Conservation (phyloP, 73 alveolate species). For the Tetrahymena thermophila region DNA sequence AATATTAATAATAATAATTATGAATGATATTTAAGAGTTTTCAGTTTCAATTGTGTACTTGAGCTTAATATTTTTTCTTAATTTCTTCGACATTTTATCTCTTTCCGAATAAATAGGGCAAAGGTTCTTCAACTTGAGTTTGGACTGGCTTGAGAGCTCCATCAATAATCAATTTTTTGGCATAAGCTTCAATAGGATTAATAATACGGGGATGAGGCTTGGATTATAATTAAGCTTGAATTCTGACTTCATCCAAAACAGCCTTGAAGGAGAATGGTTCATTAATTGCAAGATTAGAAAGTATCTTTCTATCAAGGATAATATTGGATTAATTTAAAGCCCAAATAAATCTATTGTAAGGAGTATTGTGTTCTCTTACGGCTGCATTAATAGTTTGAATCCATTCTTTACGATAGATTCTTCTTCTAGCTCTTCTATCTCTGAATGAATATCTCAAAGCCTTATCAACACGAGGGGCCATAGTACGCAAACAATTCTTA, state of each 20-base stretch:
- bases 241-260: constrained; percentile 64
- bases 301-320: constrained; percentile 65
- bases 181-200: background rate
- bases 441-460: constrained; percentile 60
- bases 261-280: constrained; percentile 80
- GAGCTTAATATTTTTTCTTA: background rate
- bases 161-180: background rate
- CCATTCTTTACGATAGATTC: constrained; percentile 62
- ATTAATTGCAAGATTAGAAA: constrained; percentile 60
- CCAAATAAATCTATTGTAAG: constrained; percentile 58
- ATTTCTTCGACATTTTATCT: background rate
- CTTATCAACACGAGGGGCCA: constrained; percentile 58
- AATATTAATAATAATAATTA: background rate
- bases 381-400: constrained; percentile 70
- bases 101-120: background rate
- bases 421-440: constrained; percentile 65
- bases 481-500: constrained; percentile 59
- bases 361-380: constrained; percentile 61
- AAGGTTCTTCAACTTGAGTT: background rate
- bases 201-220: background rate
- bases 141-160: background rate
- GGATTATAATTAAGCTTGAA: constrained; percentile 24
- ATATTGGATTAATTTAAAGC: constrained; percentile 68
- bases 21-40: background rate
- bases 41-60: background rate